Conservation (phyloP, 495 filamentous ascomycete genomes). For the Hypoxylon rickii region DNA sequence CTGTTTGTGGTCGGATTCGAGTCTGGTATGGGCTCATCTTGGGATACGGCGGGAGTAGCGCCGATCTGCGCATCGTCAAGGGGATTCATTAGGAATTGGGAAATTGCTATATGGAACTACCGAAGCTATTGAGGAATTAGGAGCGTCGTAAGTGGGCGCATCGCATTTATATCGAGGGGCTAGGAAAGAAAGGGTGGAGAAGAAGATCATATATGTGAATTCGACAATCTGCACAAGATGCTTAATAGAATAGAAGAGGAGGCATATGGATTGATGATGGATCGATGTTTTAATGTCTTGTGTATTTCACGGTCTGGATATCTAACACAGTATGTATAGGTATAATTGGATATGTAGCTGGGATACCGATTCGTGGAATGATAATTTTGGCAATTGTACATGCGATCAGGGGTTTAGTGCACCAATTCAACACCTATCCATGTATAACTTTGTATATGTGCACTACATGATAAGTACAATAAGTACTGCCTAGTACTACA, state of each 20-base stretch:
- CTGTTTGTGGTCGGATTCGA: conserved; percentile 9
- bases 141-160: conserved; percentile 20
- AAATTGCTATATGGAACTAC: conserved; percentile 10
- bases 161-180: conserved; percentile 21
- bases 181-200: conserved; percentile 1
- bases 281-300: no score
- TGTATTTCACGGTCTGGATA: no score
- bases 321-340: no score
- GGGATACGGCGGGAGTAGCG: conserved; percentile 24
- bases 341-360: no score
- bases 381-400: conserved; percentile 17
- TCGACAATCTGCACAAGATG: background rate
- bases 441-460: no score
- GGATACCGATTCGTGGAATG: background rate
- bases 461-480: no score
- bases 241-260: background rate
- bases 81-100: conserved; percentile 30
- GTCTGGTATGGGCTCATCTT: conserved; percentile 13
- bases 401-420: background rate
- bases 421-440: background rate
- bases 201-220: conserved; percentile 2
- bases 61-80: conserved; percentile 23
- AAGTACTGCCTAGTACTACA: no score
- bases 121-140: conserved; percentile 16
- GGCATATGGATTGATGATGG: no score